These are phyloP conservation scores for Ceratocystis cubensis DNA, from an alignment of 2,329 filamentous ascomycete genomes.

Conservation along the genomic window DNA sequence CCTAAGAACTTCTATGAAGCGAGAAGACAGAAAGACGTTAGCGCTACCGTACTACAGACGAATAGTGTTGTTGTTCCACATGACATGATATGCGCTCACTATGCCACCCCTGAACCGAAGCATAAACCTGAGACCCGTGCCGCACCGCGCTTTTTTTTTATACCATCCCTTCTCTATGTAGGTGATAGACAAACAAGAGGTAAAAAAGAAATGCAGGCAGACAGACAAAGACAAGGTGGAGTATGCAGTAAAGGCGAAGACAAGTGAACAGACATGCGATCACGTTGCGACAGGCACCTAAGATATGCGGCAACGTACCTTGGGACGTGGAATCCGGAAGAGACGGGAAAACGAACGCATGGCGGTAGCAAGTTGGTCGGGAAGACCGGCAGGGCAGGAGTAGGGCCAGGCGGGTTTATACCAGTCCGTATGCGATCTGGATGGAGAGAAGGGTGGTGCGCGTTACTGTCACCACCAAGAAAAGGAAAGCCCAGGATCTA, in stretches of 20 bases:
- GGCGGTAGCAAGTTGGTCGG: not conserved
- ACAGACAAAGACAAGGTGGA: not conserved
- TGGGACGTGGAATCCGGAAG: conserved; percentile 31
- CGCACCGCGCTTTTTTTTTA: not conserved
- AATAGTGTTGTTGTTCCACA: not conserved
- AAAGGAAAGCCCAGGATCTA: not conserved
- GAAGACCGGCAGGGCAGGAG: not conserved
- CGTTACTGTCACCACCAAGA: not conserved
- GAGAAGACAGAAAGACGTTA: not conserved
- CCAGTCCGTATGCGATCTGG: too few species aligned
- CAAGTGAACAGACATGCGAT: not conserved
- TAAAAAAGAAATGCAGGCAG: not conserved
- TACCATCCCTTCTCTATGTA: not conserved
- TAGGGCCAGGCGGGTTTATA: not conserved
- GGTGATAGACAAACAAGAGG: not conserved
- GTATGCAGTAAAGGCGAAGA: not conserved
- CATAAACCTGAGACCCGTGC: conserved; percentile 1
- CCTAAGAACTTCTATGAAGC: conserved; percentile 62
- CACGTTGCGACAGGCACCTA: not conserved
- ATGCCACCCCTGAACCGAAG: not conserved
- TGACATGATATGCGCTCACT: not conserved
- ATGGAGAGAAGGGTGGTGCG: not conserved
- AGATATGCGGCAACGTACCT: conserved; percentile 27
- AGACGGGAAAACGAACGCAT: conserved; percentile 21
- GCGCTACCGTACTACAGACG: not conserved